Base-by-base conservation (phyloP, 108 stramenopile species). In the Cyclotella choctawhatcheeana region DNA sequence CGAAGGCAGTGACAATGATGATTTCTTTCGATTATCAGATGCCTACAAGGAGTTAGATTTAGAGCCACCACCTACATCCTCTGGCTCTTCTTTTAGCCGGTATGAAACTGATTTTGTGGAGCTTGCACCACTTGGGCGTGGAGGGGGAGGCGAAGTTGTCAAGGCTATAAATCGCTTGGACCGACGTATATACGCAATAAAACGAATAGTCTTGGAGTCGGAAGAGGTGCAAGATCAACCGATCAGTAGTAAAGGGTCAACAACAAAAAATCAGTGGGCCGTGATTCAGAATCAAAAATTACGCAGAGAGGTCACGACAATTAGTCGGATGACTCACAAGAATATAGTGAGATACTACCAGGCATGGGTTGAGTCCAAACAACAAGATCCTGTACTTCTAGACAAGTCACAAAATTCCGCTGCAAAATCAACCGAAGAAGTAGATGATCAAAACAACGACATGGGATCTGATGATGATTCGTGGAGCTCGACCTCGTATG, bases 271-370 rank as follows among this genome's bases (percentile, higher is more conserved):
- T 13, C 74, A 83, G 63, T 79, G 69, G 62, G 88, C 79, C 4
- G 66, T 63, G 20, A 29, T 83, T 13, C 89, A 92, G 66, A 94
- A 94, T 73, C 66, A 76, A 74, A 94, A 94, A 48, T 68, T 94
- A 18, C 73, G 85, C 3, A 74, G 93, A 45, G 93, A 94, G 67
- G 90, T 94, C 8, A 88, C 85, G 17, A 94, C 93, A 4, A 92
- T 94, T 85, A 89, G 88, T 40, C 58, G 90, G 14, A 90, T 94
- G 89, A 87, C 86, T 25, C 93, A 94, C 52, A 73, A 76, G 64
- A 88, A 92, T 69, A 89, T 92, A 58, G 91, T 92, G 5, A 58
- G 91, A 43, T 92, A 92, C 56, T 92, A 92, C 66, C 91, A 92
- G 45, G 91, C 85, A 26, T 89, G 88, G 90, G 84, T 86, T 20